phyloP scores from a whole-genome alignment of 2,329 filamentous ascomycete species.

The Paraphoma chrysanthemicola region DNA sequence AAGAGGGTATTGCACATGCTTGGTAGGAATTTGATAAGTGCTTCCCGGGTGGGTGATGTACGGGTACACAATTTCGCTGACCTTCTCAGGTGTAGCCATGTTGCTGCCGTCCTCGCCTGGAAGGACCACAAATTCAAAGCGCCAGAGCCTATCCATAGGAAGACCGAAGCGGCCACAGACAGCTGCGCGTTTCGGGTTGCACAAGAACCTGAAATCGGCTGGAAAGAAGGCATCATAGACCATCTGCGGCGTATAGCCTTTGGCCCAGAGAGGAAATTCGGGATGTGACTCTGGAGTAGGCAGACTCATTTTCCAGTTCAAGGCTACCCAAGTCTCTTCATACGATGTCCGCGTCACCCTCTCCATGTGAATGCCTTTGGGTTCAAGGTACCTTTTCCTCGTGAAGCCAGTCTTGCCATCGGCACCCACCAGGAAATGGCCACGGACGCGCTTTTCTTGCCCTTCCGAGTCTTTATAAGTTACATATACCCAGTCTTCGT shows the following conservation, averaged over 20 bases:
- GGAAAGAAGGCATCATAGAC: neutral
- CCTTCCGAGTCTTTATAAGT: no score
- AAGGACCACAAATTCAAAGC: neutral
- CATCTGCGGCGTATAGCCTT: neutral
- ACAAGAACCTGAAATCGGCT: neutral
- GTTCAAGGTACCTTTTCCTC: slow-evolving; percentile 1
- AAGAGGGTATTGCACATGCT: neutral
- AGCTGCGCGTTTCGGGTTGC: neutral
- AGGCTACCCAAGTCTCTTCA: neutral
- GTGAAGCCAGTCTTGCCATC: neutral
- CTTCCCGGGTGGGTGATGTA: neutral
- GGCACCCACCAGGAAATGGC: no score
- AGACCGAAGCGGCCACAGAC: slow-evolving; percentile 1
- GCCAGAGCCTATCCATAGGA: neutral
- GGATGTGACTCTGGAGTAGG: neutral
- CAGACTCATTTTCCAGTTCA: neutral
- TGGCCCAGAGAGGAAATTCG: neutral
- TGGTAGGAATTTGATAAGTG: neutral
- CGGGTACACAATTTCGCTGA: neutral
- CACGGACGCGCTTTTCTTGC: no score
- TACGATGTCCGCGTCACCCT: neutral
- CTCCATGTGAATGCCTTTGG: neutral
- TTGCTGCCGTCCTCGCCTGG: neutral
- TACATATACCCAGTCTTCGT: no score
- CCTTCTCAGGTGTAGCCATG: neutral